Evolutionary conservation across 2,329 filamentous ascomycete species (phyloP).

Genomic region (Zymoseptoria passerinii): DNA sequence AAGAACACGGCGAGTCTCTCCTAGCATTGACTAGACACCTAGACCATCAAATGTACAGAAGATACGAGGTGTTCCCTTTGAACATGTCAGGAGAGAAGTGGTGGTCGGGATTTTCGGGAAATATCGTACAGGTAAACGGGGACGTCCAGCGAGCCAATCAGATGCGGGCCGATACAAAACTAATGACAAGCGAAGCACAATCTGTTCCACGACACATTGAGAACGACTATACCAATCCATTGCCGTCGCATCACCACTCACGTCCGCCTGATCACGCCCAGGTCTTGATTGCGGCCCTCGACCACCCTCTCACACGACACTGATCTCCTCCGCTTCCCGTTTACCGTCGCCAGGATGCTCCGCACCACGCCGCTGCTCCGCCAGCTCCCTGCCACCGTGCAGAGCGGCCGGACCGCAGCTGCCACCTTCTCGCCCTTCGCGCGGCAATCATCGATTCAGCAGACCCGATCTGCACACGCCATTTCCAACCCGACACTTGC

Average conservation of each 20-base stretch:
- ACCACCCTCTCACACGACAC: background rate
- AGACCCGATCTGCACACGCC: constrained; percentile 65
- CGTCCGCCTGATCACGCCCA: background rate
- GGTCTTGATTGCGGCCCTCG: background rate
- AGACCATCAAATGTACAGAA: background rate
- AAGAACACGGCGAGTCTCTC: background rate
- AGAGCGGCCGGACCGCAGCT: constrained; percentile 13
- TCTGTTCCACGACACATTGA: background rate
- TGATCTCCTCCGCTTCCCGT: constrained; percentile 7
- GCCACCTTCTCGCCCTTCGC: constrained; percentile 15
- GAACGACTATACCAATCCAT: background rate
- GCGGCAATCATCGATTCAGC: constrained; percentile 12
- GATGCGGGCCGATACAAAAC: no score
- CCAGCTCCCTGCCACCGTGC: constrained; percentile 15
- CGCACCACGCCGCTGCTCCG: constrained; percentile 18
- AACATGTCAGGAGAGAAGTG: background rate
- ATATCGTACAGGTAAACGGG: background rate
- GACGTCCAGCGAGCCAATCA: background rate
- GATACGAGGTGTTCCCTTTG: background rate
- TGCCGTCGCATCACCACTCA: background rate
- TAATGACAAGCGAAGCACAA: background rate
- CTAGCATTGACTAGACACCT: background rate
- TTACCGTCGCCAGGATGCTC: constrained; percentile 14
- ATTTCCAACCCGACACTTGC: constrained; percentile 96
- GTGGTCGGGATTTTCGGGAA: background rate